Percentiles rank a stretch among this genome's conserved stretches.
Conservation (phyloP, 2,329 filamentous ascomycete species). For the Neofusicoccum parvum region DNA sequence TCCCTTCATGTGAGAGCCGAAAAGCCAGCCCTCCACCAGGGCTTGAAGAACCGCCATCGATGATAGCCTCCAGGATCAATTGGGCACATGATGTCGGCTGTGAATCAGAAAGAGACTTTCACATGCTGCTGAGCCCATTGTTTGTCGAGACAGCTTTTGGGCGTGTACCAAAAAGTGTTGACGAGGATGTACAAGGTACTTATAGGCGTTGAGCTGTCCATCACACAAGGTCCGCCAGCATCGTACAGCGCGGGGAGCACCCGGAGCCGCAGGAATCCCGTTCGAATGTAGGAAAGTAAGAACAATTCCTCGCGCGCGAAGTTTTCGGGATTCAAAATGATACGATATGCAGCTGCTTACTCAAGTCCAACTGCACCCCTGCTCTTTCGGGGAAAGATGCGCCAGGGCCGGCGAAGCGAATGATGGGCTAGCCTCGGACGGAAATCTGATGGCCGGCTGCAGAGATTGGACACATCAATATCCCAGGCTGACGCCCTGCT, state of each 20-base stretch:
- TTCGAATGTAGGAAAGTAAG: background rate
- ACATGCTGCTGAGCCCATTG: background rate
- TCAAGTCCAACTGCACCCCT: background rate
- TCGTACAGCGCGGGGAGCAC: background rate
- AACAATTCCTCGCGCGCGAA: background rate
- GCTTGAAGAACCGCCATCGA: background rate
- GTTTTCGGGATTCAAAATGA: background rate
- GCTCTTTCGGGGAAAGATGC: background rate
- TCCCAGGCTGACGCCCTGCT: background rate
- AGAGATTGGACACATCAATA: background rate
- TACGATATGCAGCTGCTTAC: background rate
- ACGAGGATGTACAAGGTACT: background rate
- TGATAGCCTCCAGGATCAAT: background rate
- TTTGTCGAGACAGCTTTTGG: background rate
- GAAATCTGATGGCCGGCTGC: slow-evolving; percentile 14
- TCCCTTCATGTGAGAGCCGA: background rate
- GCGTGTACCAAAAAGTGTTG: background rate
- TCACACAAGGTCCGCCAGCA: background rate
- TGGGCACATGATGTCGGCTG: background rate
- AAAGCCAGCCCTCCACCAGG: background rate
- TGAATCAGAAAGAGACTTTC: background rate
- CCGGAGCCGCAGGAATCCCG: background rate
- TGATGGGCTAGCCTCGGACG: slow-evolving; percentile 4
- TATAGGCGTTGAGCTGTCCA: background rate
- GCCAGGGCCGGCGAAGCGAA: slow-evolving; percentile 9